Evolutionary conservation across 1,284 basidiomycete species (phyloP).

Genomic region (Vanrija humicola): DNA sequence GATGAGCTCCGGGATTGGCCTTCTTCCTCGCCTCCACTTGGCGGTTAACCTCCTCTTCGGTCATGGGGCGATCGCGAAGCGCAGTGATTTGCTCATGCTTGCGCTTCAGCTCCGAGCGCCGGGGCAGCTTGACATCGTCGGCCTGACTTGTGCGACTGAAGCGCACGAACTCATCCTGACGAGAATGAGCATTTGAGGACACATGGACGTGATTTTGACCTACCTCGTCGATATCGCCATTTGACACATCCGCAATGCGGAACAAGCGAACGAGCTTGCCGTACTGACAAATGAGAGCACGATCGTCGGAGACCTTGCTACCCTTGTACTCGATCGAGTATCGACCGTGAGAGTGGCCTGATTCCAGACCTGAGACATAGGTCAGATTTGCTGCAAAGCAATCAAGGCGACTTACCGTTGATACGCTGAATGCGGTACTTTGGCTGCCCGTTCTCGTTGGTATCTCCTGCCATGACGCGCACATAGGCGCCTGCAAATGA

Average conservation of each 20-base stretch:
- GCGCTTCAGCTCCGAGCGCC: slow-evolving; percentile 61
- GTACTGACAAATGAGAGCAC: slow-evolving; percentile 65
- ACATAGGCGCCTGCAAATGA: slow-evolving; percentile 66
- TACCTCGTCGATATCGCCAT: slow-evolving; percentile 60
- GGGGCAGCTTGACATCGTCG: slow-evolving; percentile 64
- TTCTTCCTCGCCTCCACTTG: slow-evolving; percentile 57
- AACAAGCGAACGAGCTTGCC: slow-evolving; percentile 61
- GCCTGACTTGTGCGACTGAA: slow-evolving; percentile 53
- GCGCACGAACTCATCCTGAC: slow-evolving; percentile 69
- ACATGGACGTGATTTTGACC: slow-evolving; percentile 18
- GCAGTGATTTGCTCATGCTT: slow-evolving; percentile 62
- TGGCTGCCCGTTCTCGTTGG: slow-evolving; percentile 55
- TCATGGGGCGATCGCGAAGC: slow-evolving; percentile 60
- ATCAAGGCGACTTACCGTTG: not conserved
- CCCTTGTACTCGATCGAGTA: slow-evolving; percentile 69
- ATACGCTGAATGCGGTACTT: slow-evolving; percentile 62
- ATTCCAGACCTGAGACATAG: slow-evolving; percentile 8
- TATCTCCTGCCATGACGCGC: slow-evolving; percentile 60
- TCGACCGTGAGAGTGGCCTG: slow-evolving; percentile 43
- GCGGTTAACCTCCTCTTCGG: slow-evolving; percentile 65
- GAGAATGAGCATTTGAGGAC: not conserved
- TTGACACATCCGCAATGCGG: slow-evolving; percentile 76
- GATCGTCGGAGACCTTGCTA: slow-evolving; percentile 52
- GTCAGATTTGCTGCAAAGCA: not conserved
- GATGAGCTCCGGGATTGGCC: slow-evolving; percentile 40